A percentile compares a stretch with the other conserved stretches of the same genome.
Evolutionary conservation across 192 early-diverging fungal genomes (phyloP).

Genomic region (Physocladia obscura): DNA sequence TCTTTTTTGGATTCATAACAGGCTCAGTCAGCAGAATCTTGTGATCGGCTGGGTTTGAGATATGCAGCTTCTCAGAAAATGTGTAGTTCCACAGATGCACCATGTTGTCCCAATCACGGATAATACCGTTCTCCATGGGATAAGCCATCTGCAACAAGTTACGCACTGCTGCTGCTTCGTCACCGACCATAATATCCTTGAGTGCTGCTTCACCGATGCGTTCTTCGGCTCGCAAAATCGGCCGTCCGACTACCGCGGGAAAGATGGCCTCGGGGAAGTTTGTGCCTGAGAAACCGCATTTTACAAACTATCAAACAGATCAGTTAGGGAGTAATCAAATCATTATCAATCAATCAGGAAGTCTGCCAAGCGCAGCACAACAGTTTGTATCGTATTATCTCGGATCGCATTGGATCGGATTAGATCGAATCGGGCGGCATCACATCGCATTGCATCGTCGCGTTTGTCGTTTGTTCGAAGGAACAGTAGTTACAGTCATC

Average conservation of each 20-base stretch:
- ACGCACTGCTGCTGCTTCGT: constrained; percentile 88
- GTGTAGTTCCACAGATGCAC: constrained; percentile 98
- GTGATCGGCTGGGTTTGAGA: constrained; percentile 78
- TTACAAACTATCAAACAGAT: constrained; percentile 76
- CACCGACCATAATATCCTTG: constrained; percentile 97
- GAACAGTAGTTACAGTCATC: no score
- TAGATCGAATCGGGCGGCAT: no score
- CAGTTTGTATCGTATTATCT: no score
- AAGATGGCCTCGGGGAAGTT: constrained; percentile 96
- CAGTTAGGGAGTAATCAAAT: background rate
- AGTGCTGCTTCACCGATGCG: constrained; percentile 72
- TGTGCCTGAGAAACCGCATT: constrained; percentile 91
- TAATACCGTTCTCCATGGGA: constrained; percentile 98
- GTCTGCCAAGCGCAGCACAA: no score
- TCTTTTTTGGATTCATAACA: constrained; percentile 89
- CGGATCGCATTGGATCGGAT: no score
- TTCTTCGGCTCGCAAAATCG: constrained; percentile 96
- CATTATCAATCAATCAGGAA: background rate
- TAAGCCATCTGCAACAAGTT: constrained; percentile 92
- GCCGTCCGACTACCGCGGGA: constrained; percentile 96
- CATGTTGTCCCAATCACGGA: constrained; percentile 95
- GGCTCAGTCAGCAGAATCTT: constrained; percentile 97
- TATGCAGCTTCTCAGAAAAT: constrained; percentile 86
- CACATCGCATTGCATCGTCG: no score
- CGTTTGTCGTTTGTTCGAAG: background rate